Evolutionary conservation across 2,329 filamentous ascomycete species (phyloP).

Genomic region (Torrubiella hemipterigena): DNA sequence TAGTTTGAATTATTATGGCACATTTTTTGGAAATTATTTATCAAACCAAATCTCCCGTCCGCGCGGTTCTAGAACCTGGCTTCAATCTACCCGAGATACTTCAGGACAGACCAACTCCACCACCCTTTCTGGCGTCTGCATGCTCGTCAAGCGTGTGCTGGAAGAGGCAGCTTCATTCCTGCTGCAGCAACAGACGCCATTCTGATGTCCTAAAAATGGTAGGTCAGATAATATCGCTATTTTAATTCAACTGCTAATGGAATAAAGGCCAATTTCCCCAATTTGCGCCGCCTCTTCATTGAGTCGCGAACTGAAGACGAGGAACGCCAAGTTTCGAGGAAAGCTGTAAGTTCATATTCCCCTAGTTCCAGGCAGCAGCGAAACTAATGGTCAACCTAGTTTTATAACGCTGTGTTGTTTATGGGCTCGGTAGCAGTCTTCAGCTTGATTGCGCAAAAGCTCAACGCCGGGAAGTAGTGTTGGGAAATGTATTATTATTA

Average conservation of each 20-base stretch:
- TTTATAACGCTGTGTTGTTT: conserved; percentile 94
- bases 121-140: too few relatives aligned
- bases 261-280: conserved; percentile 65
- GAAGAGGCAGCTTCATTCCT: background rate
- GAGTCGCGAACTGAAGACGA: conserved; percentile 88
- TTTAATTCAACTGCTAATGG: background rate
- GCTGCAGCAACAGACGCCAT: background rate
- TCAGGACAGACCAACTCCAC: too few relatives aligned
- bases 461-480: conserved; percentile 42
- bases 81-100: too few relatives aligned
- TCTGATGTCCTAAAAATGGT: background rate
- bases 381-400: conserved; percentile 42
- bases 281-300: conserved; percentile 90
- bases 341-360: conserved; percentile 51
- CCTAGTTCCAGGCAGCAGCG: too few relatives aligned
- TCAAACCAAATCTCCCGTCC: too few relatives aligned
- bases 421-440: conserved; percentile 94
- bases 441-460: conserved; percentile 81
- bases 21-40: too few relatives aligned
- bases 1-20: too few relatives aligned
- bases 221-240: background rate
- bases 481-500: conserved; percentile 3
- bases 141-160: background rate
- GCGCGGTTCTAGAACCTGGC: too few relatives aligned
- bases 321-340: conserved; percentile 87